Conservation (phyloP, 768 basidiomycete species). For the Cubamyces sp. region DNA sequence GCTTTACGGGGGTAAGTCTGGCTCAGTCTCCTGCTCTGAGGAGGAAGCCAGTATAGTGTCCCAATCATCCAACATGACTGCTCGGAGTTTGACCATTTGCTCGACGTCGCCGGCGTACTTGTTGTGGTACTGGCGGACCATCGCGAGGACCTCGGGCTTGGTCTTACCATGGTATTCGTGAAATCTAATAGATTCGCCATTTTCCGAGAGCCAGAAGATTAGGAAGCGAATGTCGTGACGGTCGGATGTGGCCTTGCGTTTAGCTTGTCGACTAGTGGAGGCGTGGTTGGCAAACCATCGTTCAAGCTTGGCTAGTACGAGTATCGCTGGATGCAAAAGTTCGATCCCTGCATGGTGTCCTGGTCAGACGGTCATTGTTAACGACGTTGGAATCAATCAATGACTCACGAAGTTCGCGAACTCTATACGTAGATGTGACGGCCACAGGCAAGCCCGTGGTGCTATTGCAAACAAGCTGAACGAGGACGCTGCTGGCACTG, state of each 20-base stretch:
- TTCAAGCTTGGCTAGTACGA: slow-evolving; percentile 21
- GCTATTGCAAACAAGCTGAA: slow-evolving; percentile 10
- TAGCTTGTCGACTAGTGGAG: slow-evolving; percentile 15
- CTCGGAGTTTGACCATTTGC: slow-evolving; percentile 7
- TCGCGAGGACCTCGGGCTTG: slow-evolving; percentile 15
- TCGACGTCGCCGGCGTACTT: slow-evolving; percentile 12
- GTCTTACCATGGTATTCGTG: slow-evolving; percentile 16
- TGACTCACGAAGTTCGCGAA: neutral
- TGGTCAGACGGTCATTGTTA: neutral
- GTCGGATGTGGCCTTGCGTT: slow-evolving; percentile 10
- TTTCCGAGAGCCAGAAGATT: slow-evolving; percentile 11
- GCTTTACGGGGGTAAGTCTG: neutral
- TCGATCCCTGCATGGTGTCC: neutral
- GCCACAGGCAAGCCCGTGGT: slow-evolving; percentile 6
- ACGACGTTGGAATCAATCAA: no score
- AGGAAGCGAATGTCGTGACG: slow-evolving; percentile 13
- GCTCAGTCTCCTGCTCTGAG: neutral
- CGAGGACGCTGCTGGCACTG: slow-evolving; percentile 11
- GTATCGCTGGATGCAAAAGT: slow-evolving; percentile 19
- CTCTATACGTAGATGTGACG: neutral
- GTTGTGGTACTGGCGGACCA: slow-evolving; percentile 18
- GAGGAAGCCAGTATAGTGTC: slow-evolving; percentile 15
- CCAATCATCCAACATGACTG: slow-evolving; percentile 19
- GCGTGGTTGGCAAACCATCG: slow-evolving; percentile 15
- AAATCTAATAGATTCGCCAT: neutral